Conservation (phyloP, 2,329 filamentous ascomycete genomes). For the Aspergillus luchuensis region DNA sequence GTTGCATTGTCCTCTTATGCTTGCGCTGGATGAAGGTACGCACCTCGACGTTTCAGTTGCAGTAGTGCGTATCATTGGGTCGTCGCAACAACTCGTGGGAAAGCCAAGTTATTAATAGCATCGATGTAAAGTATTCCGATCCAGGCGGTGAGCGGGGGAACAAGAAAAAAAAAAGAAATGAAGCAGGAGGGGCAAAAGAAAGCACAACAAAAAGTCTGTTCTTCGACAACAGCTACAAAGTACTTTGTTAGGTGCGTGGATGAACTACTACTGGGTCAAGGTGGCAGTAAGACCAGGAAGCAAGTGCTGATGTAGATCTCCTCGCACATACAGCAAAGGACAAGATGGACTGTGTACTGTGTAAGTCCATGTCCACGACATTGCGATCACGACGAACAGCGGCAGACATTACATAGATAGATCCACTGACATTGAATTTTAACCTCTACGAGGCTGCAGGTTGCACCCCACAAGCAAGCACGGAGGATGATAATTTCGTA, state of each 20-base stretch:
- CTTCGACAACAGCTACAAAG: too few species aligned
- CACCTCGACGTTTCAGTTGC: background rate
- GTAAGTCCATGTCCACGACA: background rate
- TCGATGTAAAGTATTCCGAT: background rate
- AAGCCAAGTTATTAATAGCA: background rate
- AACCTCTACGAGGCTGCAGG: background rate
- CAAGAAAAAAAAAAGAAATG: background rate
- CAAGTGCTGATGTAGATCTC: background rate
- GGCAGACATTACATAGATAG: background rate
- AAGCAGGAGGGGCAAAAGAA: background rate
- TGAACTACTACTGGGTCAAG: background rate
- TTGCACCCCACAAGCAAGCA: background rate
- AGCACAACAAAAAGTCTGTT: background rate
- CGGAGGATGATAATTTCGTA: slow-evolving; percentile 1
- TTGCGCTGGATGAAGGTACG: background rate
- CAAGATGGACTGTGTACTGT: background rate
- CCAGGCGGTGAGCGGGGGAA: background rate
- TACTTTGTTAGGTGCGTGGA: too few species aligned
- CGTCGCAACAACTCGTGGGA: background rate
- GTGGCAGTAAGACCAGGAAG: background rate
- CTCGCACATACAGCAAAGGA: background rate
- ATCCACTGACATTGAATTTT: background rate
- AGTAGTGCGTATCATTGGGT: background rate
- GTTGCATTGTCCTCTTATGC: background rate
- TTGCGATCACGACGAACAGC: background rate